Evolutionary conservation across 164 flowering plant genomes (phyloP), one percentile per base, ranked within the genome.

Genomic region (Warburgia ugandensis): DNA sequence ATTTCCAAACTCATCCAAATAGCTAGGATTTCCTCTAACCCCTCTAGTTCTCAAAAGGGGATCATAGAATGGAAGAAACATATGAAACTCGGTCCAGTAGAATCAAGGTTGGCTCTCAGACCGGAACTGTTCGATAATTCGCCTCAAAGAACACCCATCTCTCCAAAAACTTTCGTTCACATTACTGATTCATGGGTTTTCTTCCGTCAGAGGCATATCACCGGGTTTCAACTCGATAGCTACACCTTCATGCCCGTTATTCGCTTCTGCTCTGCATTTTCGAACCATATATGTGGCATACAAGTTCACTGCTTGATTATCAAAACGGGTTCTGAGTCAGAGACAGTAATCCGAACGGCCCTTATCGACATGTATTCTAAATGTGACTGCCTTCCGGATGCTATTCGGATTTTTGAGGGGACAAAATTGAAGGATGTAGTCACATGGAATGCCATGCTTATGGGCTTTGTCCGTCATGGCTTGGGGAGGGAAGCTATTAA

Each of bases 301-400:
- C 81, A 68, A 58, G 70, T 73, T 17, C 87, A 81, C 46, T 55
- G 47, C 2, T 29, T 74, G 44, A 62, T 71, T 65, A 58, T 73
- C 13, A 81, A 71, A 60, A 47, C 50, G 1, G 76, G 78, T 6
- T 16, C 64, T 0, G 67, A 59, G 2, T 32, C 65, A 0, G 71
- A 62, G 52, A 60, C 63, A 16, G 63, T 75, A 20, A 29, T 74
- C 8, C 54, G 69, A 23, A 81, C 87, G 14, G 75, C 82, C 1
- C 55, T 81, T 3, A 40, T 81, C 48, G 73, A 71, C 56, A 61
- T 75, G 78, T 78, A 81, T 42, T 71, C 75, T 32, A 77, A 78
- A 53, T 56, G 59, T 29, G 76, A 76, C 0, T 17, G 19, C 3
- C 36, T 71, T 56, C 52, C 17, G 37, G 67, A 66, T 17, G 73